Conservation (phyloP, 345 rosid genomes). For the Populus davidiana region DNA sequence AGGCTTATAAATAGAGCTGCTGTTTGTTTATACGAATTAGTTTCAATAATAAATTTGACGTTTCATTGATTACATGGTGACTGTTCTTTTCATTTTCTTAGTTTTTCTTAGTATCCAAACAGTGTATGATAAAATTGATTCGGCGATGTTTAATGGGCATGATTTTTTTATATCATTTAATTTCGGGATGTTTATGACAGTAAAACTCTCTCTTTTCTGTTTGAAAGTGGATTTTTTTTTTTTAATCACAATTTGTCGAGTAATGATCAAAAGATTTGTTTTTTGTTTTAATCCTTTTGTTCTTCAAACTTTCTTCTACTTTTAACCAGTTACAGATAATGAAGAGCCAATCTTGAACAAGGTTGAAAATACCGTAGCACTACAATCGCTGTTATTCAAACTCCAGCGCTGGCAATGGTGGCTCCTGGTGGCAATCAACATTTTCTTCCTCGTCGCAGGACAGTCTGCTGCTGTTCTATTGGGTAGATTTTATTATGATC, state of each 20-base stretch:
- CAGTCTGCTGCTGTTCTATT: conserved; percentile 66
- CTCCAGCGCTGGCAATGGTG: conserved; percentile 62
- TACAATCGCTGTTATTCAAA: conserved; percentile 24
- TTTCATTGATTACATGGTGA: background rate
- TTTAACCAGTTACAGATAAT: conserved; percentile 27
- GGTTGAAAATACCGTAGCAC: conserved; percentile 8
- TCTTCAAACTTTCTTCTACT: background rate
- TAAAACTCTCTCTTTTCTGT: background rate
- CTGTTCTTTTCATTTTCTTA: background rate
- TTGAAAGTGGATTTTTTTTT: background rate
- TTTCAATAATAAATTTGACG: background rate
- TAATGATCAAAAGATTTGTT: too few species aligned
- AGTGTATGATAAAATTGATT: background rate
- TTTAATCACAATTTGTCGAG: too few species aligned
- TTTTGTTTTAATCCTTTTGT: background rate
- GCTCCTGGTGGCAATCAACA: conserved; percentile 41
- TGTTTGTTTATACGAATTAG: background rate
- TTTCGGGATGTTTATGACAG: background rate
- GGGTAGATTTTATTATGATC: conserved; percentile 61
- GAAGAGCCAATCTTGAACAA: conserved; percentile 28
- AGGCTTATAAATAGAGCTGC: background rate
- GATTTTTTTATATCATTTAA: too few species aligned
- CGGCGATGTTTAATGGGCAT: background rate
- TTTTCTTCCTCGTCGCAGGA: conserved; percentile 51
- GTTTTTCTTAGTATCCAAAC: background rate